Conservation (phyloP, 352 stramenopile genomes). For the Pythium rishiriense region DNA sequence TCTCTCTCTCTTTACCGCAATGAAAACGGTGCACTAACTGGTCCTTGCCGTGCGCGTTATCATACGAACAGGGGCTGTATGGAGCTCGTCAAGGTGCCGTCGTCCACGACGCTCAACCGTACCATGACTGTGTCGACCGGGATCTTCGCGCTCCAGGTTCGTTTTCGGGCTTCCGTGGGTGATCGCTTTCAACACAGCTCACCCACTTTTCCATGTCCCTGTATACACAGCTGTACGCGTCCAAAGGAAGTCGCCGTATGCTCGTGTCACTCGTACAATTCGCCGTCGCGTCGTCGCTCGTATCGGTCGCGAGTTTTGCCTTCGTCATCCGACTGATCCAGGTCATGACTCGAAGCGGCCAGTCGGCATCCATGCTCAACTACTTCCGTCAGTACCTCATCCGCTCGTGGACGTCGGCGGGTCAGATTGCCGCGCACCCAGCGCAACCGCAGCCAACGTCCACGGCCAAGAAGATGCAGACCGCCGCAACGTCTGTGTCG, state of each 20-base stretch:
- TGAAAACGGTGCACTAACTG: neutral
- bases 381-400: conserved; percentile 32
- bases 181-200: neutral
- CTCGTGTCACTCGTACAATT: conserved; percentile 66
- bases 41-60: neutral
- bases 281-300: conserved; percentile 53
- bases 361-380: conserved; percentile 19
- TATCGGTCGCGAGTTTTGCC: conserved; percentile 58
- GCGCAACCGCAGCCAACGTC: neutral
- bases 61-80: conserved; percentile 41
- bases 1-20: too few relatives aligned
- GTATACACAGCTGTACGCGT: conserved; percentile 59
- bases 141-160: conserved; percentile 65
- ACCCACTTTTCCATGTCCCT: neutral
- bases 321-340: conserved; percentile 33
- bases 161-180: neutral
- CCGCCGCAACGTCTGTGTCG: conserved; percentile 39
- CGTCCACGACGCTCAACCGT: conserved; percentile 56
- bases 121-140: conserved; percentile 71
- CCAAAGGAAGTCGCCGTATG: conserved; percentile 54
- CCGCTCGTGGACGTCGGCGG: conserved; percentile 14
- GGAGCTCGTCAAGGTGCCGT: conserved; percentile 62
- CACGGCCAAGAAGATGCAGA: conserved; percentile 34
- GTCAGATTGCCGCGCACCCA: conserved; percentile 26
- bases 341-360: conserved; percentile 19